Evolutionary conservation across 805 yeast genomes (phyloP).

Genomic region (Torulaspora quercuum): DNA sequence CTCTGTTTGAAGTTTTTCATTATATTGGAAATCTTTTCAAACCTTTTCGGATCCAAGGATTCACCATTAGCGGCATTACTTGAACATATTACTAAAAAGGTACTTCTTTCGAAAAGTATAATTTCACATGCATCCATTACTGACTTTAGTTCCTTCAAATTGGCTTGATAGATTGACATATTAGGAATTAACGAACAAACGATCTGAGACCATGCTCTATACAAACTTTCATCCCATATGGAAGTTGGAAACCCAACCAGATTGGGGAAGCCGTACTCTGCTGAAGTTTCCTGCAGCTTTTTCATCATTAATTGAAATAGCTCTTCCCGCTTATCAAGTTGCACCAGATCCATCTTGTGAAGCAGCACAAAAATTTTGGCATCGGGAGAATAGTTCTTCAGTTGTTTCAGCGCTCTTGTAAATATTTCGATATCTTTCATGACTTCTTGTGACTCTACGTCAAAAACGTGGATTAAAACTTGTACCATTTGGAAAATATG

Average conservation of each 20-base stretch:
- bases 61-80: conserved; percentile 31
- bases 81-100: conserved; percentile 63
- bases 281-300: conserved; percentile 69
- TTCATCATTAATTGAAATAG: conserved; percentile 81
- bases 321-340: conserved; percentile 78
- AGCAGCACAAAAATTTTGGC: conserved; percentile 88
- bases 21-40: conserved; percentile 89
- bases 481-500: conserved; percentile 95
- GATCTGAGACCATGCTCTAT: conserved; percentile 95
- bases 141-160: conserved; percentile 66
- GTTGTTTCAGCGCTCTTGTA: conserved; percentile 72
- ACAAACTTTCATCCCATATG: conserved; percentile 94
- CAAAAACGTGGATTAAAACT: conserved; percentile 92
- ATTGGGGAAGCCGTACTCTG: conserved; percentile 59
- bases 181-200: conserved; percentile 95
- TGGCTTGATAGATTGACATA: conserved; percentile 72
- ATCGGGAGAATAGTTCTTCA: conserved; percentile 80
- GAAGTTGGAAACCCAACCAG: conserved; percentile 89
- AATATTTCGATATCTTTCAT: conserved; percentile 92
- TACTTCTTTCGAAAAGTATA: conserved; percentile 86
- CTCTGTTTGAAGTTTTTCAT: conserved; percentile 93
- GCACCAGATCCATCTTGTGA: conserved; percentile 96
- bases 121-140: conserved; percentile 84
- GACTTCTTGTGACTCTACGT: conserved; percentile 88
- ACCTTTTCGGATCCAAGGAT: conserved; percentile 79